A percentile compares a stretch with the other conserved stretches of the same genome.
These are phyloP conservation scores for Solanum bulbocastanum DNA, from an alignment of 257 asterid genomes.

Conservation along the genomic window DNA sequence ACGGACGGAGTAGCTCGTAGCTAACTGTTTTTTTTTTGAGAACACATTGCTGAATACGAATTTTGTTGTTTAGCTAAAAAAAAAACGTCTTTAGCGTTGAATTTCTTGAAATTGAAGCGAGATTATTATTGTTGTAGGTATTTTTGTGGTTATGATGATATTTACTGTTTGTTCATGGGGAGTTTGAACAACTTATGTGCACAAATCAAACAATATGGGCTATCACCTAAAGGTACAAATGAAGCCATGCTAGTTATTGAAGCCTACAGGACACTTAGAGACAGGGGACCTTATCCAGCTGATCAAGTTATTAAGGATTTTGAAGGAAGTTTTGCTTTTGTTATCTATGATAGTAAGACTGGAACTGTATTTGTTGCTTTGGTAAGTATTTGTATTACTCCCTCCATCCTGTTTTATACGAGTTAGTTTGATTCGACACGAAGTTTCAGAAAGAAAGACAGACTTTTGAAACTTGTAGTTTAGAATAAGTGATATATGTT, in stretches of 20 bases:
- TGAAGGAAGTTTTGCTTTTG: conserved; percentile 73
- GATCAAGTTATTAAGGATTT: conserved; percentile 80
- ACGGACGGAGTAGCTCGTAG: background rate
- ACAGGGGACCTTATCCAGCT: conserved; percentile 87
- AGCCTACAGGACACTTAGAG: conserved; percentile 70
- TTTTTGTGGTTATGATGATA: conserved; percentile 64
- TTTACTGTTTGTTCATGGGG: conserved; percentile 70
- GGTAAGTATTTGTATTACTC: conserved; percentile 13
- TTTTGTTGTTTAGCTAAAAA: background rate
- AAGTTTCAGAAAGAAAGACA: too few relatives aligned
- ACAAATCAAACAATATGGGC: conserved; percentile 61
- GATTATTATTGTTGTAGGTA: conserved; percentile 11
- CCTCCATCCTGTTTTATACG: background rate
- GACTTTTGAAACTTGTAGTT: too few relatives aligned
- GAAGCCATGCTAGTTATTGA: conserved; percentile 81
- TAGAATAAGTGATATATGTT: too few relatives aligned
- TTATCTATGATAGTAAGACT: conserved; percentile 52
- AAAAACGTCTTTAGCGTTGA: background rate
- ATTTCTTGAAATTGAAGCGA: background rate
- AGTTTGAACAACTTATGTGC: conserved; percentile 59
- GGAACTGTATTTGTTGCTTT: conserved; percentile 75
- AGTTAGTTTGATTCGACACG: background rate
- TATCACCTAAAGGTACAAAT: conserved; percentile 46
- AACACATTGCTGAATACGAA: background rate
- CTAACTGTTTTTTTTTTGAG: background rate